Conservation (phyloP, 768 basidiomycete genomes). For the Xerocomellus chrysenteron region DNA sequence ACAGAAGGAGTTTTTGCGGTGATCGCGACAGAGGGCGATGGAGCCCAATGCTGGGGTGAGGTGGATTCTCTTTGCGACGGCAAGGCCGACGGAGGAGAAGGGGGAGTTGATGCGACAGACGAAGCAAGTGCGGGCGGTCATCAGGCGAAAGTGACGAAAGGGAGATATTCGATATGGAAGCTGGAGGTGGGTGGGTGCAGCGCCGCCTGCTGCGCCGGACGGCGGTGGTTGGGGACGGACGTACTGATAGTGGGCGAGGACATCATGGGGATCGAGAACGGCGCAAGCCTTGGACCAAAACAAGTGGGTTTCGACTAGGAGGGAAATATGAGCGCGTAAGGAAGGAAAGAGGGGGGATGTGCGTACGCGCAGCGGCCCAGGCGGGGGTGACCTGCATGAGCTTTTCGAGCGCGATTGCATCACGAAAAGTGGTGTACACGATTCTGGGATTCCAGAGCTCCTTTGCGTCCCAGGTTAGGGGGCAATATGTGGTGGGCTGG, state of each 20-base stretch:
- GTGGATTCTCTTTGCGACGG: conserved; percentile 46
- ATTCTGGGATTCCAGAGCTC: conserved; percentile 62
- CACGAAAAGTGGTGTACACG: conserved; percentile 61
- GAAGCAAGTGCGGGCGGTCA: conserved; percentile 53
- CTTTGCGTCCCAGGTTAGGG: conserved; percentile 46
- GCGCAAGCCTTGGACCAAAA: conserved; percentile 69
- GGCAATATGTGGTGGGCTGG: conserved; percentile 44
- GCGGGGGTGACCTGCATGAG: conserved; percentile 62
- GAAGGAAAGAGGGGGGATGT: background rate
- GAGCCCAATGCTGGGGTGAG: conserved; percentile 43
- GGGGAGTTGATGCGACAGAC: conserved; percentile 73
- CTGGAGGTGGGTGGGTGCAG: conserved; percentile 35
- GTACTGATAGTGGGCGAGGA: conserved; percentile 48
- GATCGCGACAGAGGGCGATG: conserved; percentile 60
- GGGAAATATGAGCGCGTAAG: conserved; percentile 8
- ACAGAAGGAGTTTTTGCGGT: conserved; percentile 62
- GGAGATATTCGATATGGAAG: conserved; percentile 43
- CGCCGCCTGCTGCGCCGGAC: conserved; percentile 28
- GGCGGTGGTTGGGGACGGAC: conserved; percentile 38
- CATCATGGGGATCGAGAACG: conserved; percentile 61
- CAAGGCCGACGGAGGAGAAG: conserved; percentile 48
- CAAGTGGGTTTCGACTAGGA: conserved; percentile 63
- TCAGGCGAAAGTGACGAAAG: conserved; percentile 62
- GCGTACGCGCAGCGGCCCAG: conserved; percentile 63
- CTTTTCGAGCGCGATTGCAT: conserved; percentile 57